phyloP scores from a whole-genome alignment of 2,329 filamentous ascomycete species.

The Cytospora paraplurivora region DNA sequence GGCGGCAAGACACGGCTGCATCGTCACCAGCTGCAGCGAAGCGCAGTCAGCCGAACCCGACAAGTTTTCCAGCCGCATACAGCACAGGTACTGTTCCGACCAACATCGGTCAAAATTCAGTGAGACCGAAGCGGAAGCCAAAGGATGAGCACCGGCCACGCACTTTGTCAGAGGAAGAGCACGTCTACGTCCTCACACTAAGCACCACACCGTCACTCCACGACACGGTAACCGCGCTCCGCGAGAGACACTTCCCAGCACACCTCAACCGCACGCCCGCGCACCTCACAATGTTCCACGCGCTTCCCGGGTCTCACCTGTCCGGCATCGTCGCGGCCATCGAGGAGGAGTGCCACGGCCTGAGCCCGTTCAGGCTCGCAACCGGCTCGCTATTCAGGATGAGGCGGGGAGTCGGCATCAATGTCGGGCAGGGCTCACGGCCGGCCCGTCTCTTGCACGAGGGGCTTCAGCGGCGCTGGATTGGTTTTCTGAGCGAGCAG shows the following conservation, averaged over 20 bases:
- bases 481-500: constrained; percentile 16
- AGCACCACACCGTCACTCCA: constrained; percentile 13
- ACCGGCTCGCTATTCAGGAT: constrained; percentile 12
- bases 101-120: neutral
- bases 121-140: neutral
- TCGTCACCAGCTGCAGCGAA: neutral
- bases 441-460: neutral
- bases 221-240: constrained; percentile 18
- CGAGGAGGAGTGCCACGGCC: neutral
- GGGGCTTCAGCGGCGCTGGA: constrained; percentile 9
- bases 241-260: constrained; percentile 13
- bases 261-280: constrained; percentile 19
- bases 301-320: constrained; percentile 16
- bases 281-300: constrained; percentile 27
- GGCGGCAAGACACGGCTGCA: neutral
- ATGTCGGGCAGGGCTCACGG: neutral
- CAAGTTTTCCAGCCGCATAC: neutral
- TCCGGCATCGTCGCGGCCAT: neutral
- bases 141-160: constrained; percentile 13
- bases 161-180: neutral
- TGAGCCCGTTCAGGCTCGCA: neutral
- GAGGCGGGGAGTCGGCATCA: constrained; percentile 14
- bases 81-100: neutral
- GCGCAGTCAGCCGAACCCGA: neutral
- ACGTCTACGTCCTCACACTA: constrained; percentile 23